Evolutionary conservation across 2,329 filamentous ascomycete genomes (phyloP), one percentile per base, ranked within the genome.

Genomic region (Chrysoporthe deuterocubensis): DNA sequence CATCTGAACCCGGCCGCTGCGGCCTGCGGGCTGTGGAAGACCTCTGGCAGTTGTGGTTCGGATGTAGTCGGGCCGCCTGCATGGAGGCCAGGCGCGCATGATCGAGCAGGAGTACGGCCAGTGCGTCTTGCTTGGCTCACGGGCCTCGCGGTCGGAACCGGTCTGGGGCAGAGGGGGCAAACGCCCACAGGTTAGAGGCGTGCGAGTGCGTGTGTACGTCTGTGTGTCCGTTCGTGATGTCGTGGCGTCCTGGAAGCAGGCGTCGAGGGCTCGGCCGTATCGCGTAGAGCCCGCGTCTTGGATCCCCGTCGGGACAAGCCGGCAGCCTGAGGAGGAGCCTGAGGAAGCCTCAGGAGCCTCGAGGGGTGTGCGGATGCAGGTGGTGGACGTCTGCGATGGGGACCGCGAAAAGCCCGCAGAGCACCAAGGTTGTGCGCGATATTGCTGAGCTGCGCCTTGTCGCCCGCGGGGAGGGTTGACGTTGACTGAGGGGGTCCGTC

Each of bases 41-140:
- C 34, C 9, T 21, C 18, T 34, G 56, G n/a, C 56, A 58, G 56
- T 43, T 9, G 57, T 40, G n/a, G 42, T 13, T n/a, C 40, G 37
- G 42, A 60, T 44, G 8, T 26, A 40, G 11, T 9, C 40, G 5
- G 37, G n/a, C 40, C n/a, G n/a, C 44, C 37, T 13, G n/a, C 37
- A 43, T 32, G 13, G 40, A 42, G 40, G 26, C 40, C 21, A 59
- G 57, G 57, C 57, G 57, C n/a, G 57, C 57, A 59, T 43, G 57
- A 43, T 26, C 18, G 56, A 58, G 56, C 56, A 59, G 37, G 6
- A 18, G 11, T n/a, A 21, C 57, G 56, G 37, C 3, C 57, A 21
- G 21, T 5, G 32, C 7, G 40, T 43, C 13, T 18, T 43, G 18
- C 13, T 18, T 43, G 18, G 37, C 37, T 44, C 37, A 26, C 8